Evolutionary conservation across 805 yeast species (phyloP), one percentile per base, ranked within the genome.

Genomic region (Brettanomyces nanus): DNA sequence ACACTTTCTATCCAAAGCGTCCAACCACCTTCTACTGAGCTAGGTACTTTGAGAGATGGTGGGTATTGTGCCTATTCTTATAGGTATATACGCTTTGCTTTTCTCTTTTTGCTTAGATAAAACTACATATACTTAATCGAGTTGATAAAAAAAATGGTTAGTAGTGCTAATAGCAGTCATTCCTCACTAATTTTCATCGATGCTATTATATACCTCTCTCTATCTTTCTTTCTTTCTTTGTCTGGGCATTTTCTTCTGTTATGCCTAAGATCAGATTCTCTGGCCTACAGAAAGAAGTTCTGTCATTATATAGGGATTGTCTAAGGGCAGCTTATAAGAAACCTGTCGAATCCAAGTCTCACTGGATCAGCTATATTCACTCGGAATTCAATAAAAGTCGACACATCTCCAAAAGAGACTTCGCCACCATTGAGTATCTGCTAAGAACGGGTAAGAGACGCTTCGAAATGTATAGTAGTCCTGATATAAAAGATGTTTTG

Each of bases 21-120:
- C 97, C 97, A 69, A 68, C 95, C 62, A 92, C 99, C 67, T 89
- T 80, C 85, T 90, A 90, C 85, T 90, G 89, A 52, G 43, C 50
- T n/a, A n/a, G n/a, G n/a, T n/a, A n/a, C n/a, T n/a, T 20, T 21
- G 23, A 13, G 21, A 21, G 23, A 21, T 21, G n/a, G 18, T 15
- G 15, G 23, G 23, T 13, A 33, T 33, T 17, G 21, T n/a, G 6
- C 7, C 21, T 18, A 33, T 9, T 13, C 27, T 23, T n/a, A n/a
- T n/a, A n/a, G 27, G 27, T 23, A 9, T 28, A 9, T 28, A 7
- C 9, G 22, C 27, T n/a, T n/a, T n/a, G n/a, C n/a, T 23, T 7
- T 23, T 11, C 26, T 23, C 11, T 23, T 10, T 28, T 15, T 28
- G 33, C 7, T 17, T 10, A 21, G 9, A 31, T 9, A 20, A 7